phyloP scores from a whole-genome alignment of 148 eudicot genomes.

The Gaultheria prostrata region DNA sequence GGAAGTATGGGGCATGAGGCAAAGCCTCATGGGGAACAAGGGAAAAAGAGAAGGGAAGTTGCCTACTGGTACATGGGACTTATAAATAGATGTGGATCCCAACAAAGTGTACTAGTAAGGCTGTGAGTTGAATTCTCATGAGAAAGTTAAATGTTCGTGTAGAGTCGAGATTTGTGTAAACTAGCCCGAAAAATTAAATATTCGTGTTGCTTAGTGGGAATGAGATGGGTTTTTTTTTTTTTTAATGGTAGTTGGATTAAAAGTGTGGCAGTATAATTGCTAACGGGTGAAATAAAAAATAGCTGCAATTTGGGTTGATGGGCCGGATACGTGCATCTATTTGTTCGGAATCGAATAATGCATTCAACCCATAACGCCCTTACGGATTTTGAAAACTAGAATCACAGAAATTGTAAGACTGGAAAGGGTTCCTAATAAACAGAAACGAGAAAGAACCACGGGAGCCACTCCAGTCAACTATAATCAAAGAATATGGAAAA shows the following conservation, averaged over 20 bases:
- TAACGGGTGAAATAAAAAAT: background rate
- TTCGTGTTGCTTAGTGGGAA: background rate
- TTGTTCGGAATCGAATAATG: too few species aligned
- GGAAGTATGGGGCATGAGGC: background rate
- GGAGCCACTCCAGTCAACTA: too few species aligned
- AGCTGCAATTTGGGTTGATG: background rate
- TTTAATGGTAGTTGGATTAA: background rate
- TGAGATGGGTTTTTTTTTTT: too few species aligned
- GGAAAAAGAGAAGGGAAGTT: background rate
- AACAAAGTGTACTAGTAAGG: background rate
- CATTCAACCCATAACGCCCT: too few species aligned
- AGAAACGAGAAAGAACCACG: too few species aligned
- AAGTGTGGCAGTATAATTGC: background rate
- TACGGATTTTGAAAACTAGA: too few species aligned
- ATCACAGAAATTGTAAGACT: too few species aligned
- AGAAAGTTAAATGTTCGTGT: too few species aligned
- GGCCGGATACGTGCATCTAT: background rate
- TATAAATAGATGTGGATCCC: background rate
- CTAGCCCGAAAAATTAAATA: too few species aligned
- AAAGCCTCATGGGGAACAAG: background rate
- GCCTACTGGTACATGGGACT: background rate
- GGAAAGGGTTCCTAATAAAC: too few species aligned
- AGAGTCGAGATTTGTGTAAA: too few species aligned
- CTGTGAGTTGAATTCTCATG: background rate
- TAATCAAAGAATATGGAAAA: too few species aligned